These are phyloP conservation scores for Silene conica DNA, from an alignment of 148 eudicot genomes.

Conservation along the genomic window DNA sequence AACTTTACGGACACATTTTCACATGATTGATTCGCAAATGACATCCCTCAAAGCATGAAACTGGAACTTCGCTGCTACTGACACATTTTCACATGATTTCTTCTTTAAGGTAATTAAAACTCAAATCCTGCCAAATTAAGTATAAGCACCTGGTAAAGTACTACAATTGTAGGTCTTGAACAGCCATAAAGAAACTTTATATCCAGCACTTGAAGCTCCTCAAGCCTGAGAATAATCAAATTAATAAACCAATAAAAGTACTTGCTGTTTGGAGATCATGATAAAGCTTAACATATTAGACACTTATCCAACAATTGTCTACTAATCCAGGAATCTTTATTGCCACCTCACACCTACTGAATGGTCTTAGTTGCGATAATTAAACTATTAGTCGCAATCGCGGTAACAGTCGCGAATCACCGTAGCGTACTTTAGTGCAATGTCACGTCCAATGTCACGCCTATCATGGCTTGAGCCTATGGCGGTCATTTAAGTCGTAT, in stretches of 20 bases:
- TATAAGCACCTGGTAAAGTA: slow-evolving; percentile 79
- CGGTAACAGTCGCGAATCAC: no score
- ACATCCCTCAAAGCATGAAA: neutral
- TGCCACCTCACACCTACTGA: neutral
- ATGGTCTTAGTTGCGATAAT: no score
- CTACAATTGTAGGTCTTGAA: slow-evolving; percentile 85
- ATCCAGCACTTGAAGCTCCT: slow-evolving; percentile 98
- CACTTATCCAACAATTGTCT: neutral
- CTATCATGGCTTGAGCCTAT: no score
- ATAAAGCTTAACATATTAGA: neutral
- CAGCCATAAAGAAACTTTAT: slow-evolving; percentile 92
- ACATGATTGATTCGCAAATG: neutral
- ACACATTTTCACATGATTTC: neutral
- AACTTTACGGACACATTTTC: no score
- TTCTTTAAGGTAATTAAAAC: neutral
- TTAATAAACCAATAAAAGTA: neutral
- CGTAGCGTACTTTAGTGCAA: no score
- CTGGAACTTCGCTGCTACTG: neutral
- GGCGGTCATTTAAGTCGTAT: no score
- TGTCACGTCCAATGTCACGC: no score
- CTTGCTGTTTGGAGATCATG: neutral
- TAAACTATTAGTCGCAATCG: no score
- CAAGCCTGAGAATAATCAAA: slow-evolving; percentile 58
- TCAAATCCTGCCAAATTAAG: neutral
- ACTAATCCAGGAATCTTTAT: neutral